A percentile compares a stretch with the other conserved stretches of the same genome.
Evolutionary conservation across 169 alveolate genomes (phyloP).

Genomic region (Theileria luwenshuni): DNA sequence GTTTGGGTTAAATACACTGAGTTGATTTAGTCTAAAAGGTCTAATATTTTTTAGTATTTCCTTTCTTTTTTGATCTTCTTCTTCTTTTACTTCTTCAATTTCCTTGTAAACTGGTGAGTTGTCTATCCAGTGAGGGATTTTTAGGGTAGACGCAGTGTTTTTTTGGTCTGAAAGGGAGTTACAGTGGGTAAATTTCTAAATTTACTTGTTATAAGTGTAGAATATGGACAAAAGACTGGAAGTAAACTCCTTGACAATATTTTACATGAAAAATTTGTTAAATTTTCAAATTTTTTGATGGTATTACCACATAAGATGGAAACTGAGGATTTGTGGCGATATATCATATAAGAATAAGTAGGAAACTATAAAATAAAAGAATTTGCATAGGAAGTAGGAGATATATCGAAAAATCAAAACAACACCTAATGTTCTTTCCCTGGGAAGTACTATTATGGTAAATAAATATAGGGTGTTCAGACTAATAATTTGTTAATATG

Average conservation of each 20-base stretch:
- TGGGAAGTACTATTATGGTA: conserved; percentile 36
- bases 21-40: conserved; percentile 50
- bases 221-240: no score
- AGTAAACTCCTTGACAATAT: no score
- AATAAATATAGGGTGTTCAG: conserved; percentile 40
- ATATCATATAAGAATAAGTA: conserved; percentile 36
- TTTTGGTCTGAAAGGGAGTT: conserved; percentile 11
- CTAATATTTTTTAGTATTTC: conserved; percentile 40
- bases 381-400: no score
- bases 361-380: no score
- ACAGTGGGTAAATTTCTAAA: no score
- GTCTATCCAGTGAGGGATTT: conserved; percentile 15
- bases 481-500: conserved; percentile 38
- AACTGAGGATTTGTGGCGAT: not conserved
- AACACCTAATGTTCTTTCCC: conserved; percentile 10
- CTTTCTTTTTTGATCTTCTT: not conserved
- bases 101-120: not conserved
- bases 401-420: not conserved
- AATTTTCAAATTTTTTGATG: not conserved
- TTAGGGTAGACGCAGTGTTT: not conserved
- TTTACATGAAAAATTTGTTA: no score
- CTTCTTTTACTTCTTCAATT: conserved; percentile 1
- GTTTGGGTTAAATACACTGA: conserved; percentile 36
- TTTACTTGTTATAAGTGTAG: no score
- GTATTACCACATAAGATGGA: not conserved